phyloP scores from a whole-genome alignment of 2,329 filamentous ascomycete species.

The Cadophora sp. region DNA sequence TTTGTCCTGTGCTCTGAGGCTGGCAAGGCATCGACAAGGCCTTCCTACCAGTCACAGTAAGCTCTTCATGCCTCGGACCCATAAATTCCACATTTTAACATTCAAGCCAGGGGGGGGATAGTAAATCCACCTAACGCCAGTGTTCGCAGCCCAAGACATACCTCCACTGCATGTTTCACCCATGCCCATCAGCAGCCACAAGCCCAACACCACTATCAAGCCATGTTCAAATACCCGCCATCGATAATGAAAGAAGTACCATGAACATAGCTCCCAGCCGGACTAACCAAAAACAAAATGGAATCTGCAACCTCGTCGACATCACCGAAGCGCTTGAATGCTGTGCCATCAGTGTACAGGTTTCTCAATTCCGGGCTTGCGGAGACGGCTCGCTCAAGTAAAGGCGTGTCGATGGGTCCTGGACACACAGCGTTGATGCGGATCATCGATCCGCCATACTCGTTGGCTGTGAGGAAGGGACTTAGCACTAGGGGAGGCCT shows the following conservation, averaged over 20 bases:
- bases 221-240: constrained; percentile 15
- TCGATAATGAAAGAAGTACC: constrained; percentile 27
- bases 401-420: constrained; percentile 22
- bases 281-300: constrained; percentile 30
- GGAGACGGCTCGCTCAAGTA: constrained; percentile 21
- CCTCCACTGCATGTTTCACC: too few relatives aligned
- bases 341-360: neutral
- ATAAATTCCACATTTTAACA: too few relatives aligned
- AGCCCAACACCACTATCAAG: neutral
- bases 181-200: too few relatives aligned
- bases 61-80: too few relatives aligned
- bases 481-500: neutral
- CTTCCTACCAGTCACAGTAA: too few relatives aligned
- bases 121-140: neutral
- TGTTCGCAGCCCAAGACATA: too few relatives aligned
- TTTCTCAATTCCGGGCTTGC: neutral
- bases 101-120: too few relatives aligned
- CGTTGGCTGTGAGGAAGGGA: neutral
- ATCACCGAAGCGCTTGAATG: constrained; percentile 16
- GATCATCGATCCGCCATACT: constrained; percentile 16
- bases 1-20: too few relatives aligned
- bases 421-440: constrained; percentile 30
- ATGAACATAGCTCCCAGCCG: constrained; percentile 27
- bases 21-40: too few relatives aligned
- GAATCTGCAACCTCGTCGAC: constrained; percentile 32